These are phyloP conservation scores for Phytophthora pluvialis DNA, from an alignment of 352 stramenopile species.

Conservation along the genomic window DNA sequence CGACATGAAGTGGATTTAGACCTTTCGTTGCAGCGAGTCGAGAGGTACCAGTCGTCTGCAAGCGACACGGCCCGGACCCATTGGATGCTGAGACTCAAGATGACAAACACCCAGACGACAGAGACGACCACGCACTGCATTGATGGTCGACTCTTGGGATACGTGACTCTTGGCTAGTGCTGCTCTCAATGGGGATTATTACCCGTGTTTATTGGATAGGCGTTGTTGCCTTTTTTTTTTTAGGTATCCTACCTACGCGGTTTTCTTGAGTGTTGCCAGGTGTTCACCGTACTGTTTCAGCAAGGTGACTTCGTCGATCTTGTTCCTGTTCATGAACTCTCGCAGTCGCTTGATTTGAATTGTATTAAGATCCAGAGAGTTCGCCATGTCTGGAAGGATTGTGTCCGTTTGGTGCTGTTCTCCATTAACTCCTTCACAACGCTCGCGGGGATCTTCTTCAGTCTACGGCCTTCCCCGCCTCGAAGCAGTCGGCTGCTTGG, in stretches of 20 bases:
- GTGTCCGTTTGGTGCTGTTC: neutral
- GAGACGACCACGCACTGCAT: too few species aligned
- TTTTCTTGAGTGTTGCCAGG: neutral
- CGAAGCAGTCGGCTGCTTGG: neutral
- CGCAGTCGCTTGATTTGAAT: slow-evolving; percentile 1
- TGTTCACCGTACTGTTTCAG: slow-evolving; percentile 2
- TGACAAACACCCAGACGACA: slow-evolving; percentile 8
- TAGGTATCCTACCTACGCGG: neutral
- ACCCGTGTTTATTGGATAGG: too few species aligned
- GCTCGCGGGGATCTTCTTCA: neutral
- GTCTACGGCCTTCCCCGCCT: neutral
- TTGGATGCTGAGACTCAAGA: neutral
- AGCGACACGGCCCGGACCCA: slow-evolving; percentile 17
- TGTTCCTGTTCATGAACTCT: slow-evolving; percentile 3
- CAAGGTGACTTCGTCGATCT: neutral
- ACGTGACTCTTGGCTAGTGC: too few species aligned
- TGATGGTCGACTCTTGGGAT: too few species aligned
- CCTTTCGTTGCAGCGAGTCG: slow-evolving; percentile 65
- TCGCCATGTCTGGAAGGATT: slow-evolving; percentile 1
- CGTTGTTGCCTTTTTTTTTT: too few species aligned
- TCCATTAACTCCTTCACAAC: neutral
- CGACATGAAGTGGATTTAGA: slow-evolving; percentile 47
- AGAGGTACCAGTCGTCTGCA: slow-evolving; percentile 57
- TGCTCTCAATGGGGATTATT: too few species aligned
- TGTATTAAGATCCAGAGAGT: slow-evolving; percentile 2